Evolutionary conservation across 2,329 filamentous ascomycete species (phyloP).

Genomic region (Kalmusia sp.): DNA sequence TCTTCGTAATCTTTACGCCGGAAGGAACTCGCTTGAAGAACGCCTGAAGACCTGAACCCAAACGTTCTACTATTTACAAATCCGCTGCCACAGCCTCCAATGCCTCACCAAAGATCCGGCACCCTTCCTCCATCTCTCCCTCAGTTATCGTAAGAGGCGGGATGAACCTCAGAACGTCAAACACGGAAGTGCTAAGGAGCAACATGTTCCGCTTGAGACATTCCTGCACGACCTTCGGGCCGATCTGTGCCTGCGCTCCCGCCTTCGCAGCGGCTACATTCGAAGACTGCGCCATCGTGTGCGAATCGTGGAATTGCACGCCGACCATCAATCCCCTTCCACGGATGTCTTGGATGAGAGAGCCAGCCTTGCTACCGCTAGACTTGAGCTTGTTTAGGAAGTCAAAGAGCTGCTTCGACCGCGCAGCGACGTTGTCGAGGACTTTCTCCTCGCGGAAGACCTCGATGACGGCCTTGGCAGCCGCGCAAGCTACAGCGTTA

Average conservation of each 20-base stretch:
- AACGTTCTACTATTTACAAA: conserved; percentile 24
- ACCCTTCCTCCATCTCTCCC: conserved; percentile 32
- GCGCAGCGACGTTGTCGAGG: conserved; percentile 34
- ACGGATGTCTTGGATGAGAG: conserved; percentile 36
- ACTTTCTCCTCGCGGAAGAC: conserved; percentile 36
- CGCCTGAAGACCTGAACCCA: no score
- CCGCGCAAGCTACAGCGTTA: conserved; percentile 37
- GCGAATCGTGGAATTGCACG: conserved; percentile 31
- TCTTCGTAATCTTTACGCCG: no score
- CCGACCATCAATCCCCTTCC: conserved; percentile 37
- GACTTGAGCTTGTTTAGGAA: conserved; percentile 32
- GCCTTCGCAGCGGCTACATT: conserved; percentile 24
- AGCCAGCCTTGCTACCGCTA: conserved; percentile 32
- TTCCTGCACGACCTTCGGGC: conserved; percentile 34
- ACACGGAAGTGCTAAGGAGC: conserved; percentile 37
- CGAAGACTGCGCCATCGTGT: conserved; percentile 25
- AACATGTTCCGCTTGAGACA: conserved; percentile 38
- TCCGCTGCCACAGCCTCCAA: conserved; percentile 35
- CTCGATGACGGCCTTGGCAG: conserved; percentile 33
- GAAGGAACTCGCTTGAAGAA: no score
- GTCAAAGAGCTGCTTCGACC: conserved; percentile 34
- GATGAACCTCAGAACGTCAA: conserved; percentile 38
- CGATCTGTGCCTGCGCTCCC: conserved; percentile 29
- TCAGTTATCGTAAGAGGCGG: conserved; percentile 37
- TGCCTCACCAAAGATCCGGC: conserved; percentile 33